Evolutionary conservation across 2,329 filamentous ascomycete species (phyloP).

Genomic region (Colletotrichum liriopes): DNA sequence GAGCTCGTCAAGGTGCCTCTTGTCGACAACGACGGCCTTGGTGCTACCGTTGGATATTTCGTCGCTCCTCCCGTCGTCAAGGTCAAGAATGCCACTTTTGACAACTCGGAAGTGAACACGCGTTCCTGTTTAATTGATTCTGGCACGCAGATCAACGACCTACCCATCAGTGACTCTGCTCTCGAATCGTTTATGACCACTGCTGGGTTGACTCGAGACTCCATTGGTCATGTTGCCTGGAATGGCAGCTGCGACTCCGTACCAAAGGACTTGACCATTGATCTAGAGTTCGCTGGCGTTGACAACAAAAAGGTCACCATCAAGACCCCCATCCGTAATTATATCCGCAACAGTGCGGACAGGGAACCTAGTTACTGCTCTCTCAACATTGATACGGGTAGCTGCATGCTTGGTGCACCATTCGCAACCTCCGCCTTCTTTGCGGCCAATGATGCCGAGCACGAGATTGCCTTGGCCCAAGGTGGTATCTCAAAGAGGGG

Average conservation of each 20-base stretch:
- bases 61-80: constrained; percentile 27
- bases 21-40: constrained; percentile 24
- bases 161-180: constrained; percentile 1
- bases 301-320: constrained; percentile 23
- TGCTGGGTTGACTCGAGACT: constrained; percentile 18
- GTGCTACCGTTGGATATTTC: constrained; percentile 30
- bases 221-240: constrained; percentile 19
- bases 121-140: constrained; percentile 24
- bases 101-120: constrained; percentile 13
- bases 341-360: constrained; percentile 37
- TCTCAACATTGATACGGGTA: constrained; percentile 28
- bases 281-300: constrained; percentile 34
- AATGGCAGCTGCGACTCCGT: constrained; percentile 32
- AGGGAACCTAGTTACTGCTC: constrained; percentile 1
- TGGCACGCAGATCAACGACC: constrained; percentile 28
- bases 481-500: constrained; percentile 23
- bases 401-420: constrained; percentile 31
- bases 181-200: constrained; percentile 1
- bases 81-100: constrained; percentile 26
- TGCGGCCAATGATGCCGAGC: constrained; percentile 23
- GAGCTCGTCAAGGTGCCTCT: constrained; percentile 25
- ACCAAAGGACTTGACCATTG: constrained; percentile 22
- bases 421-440: constrained; percentile 33
- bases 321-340: constrained; percentile 38
- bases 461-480: constrained; percentile 31